Evolutionary conservation across 1,284 basidiomycete species (phyloP).

Genomic region (Leccinum colubrinum): DNA sequence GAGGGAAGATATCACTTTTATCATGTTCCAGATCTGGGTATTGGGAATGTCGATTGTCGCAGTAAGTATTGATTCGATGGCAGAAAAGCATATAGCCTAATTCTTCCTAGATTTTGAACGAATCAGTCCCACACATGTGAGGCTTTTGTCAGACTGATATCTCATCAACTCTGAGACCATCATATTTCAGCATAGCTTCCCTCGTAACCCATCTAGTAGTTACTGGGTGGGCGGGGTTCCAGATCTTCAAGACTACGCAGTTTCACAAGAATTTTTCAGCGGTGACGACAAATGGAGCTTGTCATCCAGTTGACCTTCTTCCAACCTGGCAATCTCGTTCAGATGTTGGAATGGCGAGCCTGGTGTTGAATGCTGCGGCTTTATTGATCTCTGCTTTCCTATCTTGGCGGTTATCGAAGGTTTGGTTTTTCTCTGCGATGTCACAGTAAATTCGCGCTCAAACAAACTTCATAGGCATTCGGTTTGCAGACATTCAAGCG

Average conservation of each 20-base stretch:
- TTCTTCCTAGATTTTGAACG: constrained; percentile 53
- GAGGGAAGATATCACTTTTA: constrained; percentile 75
- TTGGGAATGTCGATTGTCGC: constrained; percentile 78
- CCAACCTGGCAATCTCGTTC: constrained; percentile 53
- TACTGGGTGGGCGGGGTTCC: constrained; percentile 67
- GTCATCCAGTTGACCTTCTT: constrained; percentile 51
- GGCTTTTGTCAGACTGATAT: constrained; percentile 13
- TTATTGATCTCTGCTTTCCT: constrained; percentile 60
- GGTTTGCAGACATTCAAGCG: constrained; percentile 86
- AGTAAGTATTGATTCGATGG: constrained; percentile 24
- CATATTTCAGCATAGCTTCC: constrained; percentile 48
- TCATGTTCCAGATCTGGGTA: constrained; percentile 78
- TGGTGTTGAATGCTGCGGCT: constrained; percentile 61
- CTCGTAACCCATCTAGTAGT: constrained; percentile 70
- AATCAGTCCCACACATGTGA: constrained; percentile 76
- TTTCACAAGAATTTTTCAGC: constrained; percentile 58
- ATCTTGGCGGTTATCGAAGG: constrained; percentile 75
- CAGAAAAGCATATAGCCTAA: constrained; percentile 1
- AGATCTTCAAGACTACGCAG: constrained; percentile 54
- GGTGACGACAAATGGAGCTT: constrained; percentile 63
- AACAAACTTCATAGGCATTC: constrained; percentile 47
- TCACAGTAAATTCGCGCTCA: background rate
- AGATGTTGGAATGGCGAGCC: constrained; percentile 59
- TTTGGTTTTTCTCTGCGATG: constrained; percentile 23
- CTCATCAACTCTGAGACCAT: background rate